Conservation (phyloP, 176 grass and related monocot genomes). For the Saccharum spontaneum region DNA sequence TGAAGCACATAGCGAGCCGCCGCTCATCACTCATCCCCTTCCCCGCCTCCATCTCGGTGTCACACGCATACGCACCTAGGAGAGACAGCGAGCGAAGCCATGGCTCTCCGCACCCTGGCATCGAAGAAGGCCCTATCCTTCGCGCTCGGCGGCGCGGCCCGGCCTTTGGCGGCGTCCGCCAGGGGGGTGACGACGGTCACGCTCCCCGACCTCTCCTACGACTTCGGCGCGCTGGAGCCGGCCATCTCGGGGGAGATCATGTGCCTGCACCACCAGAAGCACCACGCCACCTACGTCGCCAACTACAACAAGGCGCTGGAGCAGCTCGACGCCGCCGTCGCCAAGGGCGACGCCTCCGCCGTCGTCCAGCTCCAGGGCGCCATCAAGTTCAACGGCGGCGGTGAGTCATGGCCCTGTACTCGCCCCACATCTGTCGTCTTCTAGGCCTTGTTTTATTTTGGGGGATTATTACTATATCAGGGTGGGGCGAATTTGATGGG, state of each 20-base stretch:
- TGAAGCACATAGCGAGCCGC: neutral
- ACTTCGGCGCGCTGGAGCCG: conserved; percentile 89
- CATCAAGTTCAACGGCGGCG: conserved; percentile 99
- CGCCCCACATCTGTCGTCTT: neutral
- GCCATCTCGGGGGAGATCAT: conserved; percentile 93
- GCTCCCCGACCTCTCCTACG: conserved; percentile 88
- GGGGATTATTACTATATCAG: neutral
- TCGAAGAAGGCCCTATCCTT: conserved; percentile 51
- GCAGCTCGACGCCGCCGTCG: conserved; percentile 75
- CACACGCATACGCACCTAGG: neutral
- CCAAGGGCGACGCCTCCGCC: conserved; percentile 64
- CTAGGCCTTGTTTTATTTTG: neutral
- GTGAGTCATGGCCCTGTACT: conserved; percentile 16
- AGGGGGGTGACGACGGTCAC: conserved; percentile 52
- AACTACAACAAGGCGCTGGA: conserved; percentile 99
- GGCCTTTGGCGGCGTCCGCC: neutral
- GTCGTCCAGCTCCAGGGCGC: conserved; percentile 83
- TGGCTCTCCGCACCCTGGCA: conserved; percentile 71
- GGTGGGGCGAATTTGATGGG: neutral
- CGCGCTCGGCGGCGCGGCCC: conserved; percentile 28
- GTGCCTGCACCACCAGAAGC: conserved; percentile 95
- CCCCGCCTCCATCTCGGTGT: neutral
- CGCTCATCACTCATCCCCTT: neutral
- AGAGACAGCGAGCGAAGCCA: conserved; percentile 13
- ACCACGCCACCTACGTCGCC: conserved; percentile 93